Evolutionary conservation across 2,329 filamentous ascomycete genomes (phyloP).

Genomic region (Ascochyta rabiei): DNA sequence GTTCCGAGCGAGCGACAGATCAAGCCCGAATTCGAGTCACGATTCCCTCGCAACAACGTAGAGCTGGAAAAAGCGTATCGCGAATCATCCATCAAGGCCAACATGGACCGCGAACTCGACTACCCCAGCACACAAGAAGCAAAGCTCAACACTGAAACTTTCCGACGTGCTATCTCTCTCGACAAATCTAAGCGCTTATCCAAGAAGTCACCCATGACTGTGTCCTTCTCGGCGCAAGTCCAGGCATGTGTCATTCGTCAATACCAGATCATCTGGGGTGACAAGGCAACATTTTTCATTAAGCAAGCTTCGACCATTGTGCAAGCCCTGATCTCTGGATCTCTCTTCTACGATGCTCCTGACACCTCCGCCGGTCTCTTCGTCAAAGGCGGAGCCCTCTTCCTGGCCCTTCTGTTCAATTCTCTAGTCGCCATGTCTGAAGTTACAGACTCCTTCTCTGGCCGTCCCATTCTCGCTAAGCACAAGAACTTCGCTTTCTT

Average conservation of each 20-base stretch:
- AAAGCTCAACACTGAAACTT: conserved; percentile 52
- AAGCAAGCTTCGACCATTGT: conserved; percentile 64
- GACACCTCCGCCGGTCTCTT: conserved; percentile 66
- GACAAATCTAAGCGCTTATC: conserved; percentile 64
- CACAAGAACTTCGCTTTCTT: conserved; percentile 86
- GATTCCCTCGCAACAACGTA: conserved; percentile 51
- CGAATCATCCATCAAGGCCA: conserved; percentile 55
- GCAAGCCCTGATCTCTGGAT: conserved; percentile 68
- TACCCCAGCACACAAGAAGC: conserved; percentile 61
- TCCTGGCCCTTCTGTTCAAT: conserved; percentile 68
- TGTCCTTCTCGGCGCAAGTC: conserved; percentile 52
- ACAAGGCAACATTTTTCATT: conserved; percentile 68
- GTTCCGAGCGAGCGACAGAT: conserved; percentile 52
- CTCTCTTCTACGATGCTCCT: conserved; percentile 70
- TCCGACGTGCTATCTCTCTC: conserved; percentile 58
- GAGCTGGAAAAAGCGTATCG: conserved; percentile 56
- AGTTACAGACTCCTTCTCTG: conserved; percentile 63
- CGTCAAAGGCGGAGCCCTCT: conserved; percentile 67
- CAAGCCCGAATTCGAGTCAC: conserved; percentile 47
- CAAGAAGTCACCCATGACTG: conserved; percentile 60
- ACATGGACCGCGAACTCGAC: conserved; percentile 62
- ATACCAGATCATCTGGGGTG: conserved; percentile 69
- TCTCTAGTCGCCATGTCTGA: conserved; percentile 69
- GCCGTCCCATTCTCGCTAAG: conserved; percentile 83
- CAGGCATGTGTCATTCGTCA: conserved; percentile 63